phyloP scores from a whole-genome alignment of 2,329 filamentous ascomycete species.

The Aspergillus thermomutatus region DNA sequence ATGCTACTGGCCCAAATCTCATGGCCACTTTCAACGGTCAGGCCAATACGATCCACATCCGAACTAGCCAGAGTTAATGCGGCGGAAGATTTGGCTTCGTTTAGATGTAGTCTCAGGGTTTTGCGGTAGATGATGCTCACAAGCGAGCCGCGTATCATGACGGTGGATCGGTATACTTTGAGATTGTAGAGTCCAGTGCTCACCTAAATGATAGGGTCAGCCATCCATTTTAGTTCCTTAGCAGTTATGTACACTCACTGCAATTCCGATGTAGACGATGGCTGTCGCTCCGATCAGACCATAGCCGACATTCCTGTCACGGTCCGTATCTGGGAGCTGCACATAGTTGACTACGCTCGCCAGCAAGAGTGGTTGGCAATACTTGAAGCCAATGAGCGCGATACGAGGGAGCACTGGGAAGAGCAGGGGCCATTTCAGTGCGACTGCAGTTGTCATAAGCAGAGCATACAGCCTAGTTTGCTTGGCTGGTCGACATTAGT shows the following conservation, averaged over 20 bases:
- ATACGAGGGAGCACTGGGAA: too few species aligned
- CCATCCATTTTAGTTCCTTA: not conserved
- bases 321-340: slow-evolving; percentile 5
- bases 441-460: too few species aligned
- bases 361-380: too few species aligned
- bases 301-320: slow-evolving; percentile 22
- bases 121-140: too few species aligned
- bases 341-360: slow-evolving; percentile 14
- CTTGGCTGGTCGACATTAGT: too few species aligned
- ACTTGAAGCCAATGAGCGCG: too few species aligned
- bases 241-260: slow-evolving; percentile 16
- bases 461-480: too few species aligned
- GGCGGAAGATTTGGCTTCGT: not conserved
- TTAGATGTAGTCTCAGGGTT: not conserved
- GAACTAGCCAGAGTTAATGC: slow-evolving; percentile 1
- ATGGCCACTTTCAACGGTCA: slow-evolving; percentile 1
- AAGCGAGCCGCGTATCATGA: too few species aligned
- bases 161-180: too few species aligned
- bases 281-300: slow-evolving; percentile 36
- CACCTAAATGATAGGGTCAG: too few species aligned
- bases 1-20: slow-evolving; percentile 2
- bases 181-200: too few species aligned
- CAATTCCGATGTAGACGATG: slow-evolving; percentile 38
- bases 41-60: not conserved
- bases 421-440: too few species aligned